phyloP scores from a whole-genome alignment of 1,284 basidiomycete genomes.

The Naganishia sp. region DNA sequence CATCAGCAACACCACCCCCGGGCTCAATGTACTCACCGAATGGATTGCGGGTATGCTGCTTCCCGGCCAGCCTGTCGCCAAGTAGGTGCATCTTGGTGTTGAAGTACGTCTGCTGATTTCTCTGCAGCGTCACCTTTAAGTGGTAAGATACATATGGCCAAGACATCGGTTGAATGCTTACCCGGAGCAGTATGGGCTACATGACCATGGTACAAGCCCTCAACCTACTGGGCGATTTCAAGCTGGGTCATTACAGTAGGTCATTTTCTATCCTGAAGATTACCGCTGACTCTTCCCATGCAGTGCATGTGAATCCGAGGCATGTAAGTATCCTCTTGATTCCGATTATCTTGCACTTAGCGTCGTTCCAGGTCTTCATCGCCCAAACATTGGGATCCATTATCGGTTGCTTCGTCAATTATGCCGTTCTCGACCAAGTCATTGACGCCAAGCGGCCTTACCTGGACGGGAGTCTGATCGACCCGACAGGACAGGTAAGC shows the following conservation, averaged over 20 bases:
- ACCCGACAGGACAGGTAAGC: conserved; percentile 53
- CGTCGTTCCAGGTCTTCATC: conserved; percentile 55
- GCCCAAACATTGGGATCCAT: conserved; percentile 57
- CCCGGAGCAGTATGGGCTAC: conserved; percentile 37
- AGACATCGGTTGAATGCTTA: neutral
- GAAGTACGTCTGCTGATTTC: neutral
- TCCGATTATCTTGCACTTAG: neutral
- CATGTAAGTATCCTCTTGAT: conserved; percentile 22
- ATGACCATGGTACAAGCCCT: conserved; percentile 56
- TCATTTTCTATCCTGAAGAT: neutral
- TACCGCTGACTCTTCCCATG: neutral
- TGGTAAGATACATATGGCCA: conserved; percentile 37
- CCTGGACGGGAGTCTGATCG: conserved; percentile 51
- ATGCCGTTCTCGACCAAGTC: conserved; percentile 54
- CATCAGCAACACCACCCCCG: conserved; percentile 57
- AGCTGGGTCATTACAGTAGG: conserved; percentile 53
- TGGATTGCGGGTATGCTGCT: conserved; percentile 57
- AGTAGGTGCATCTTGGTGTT: conserved; percentile 41
- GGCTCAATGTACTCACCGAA: conserved; percentile 57
- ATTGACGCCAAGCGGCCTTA: conserved; percentile 48
- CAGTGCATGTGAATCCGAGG: conserved; percentile 33
- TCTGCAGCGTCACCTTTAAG: conserved; percentile 52
- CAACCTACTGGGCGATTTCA: conserved; percentile 56
- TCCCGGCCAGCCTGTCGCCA: conserved; percentile 58
- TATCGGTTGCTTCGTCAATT: conserved; percentile 55